A percentile compares a stretch with the other conserved stretches of the same genome.
Evolutionary conservation across 305 asterid genomes (phyloP).

Genomic region (Andrographis paniculata): DNA sequence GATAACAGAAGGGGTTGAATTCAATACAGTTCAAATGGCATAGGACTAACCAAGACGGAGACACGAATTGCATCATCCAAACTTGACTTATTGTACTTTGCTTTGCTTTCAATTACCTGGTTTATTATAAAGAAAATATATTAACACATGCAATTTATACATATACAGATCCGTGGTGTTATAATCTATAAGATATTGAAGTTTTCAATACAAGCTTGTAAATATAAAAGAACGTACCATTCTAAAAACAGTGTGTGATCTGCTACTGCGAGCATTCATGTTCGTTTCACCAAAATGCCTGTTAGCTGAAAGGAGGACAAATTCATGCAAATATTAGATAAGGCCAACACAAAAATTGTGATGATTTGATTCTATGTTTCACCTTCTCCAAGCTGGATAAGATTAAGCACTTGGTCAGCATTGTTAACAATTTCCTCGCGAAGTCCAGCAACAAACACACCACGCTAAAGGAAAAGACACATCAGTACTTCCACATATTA

Average conservation of each 20-base stretch:
- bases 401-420: constrained; percentile 82
- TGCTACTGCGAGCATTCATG: constrained; percentile 94
- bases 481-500: constrained; percentile 12
- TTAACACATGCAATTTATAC: constrained; percentile 4
- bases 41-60: constrained; percentile 81
- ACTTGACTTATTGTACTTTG: constrained; percentile 35
- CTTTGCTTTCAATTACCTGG: constrained; percentile 94
- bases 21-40: constrained; percentile 14
- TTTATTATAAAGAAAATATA: constrained; percentile 17
- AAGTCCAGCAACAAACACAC: constrained; percentile 95
- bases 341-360: constrained; percentile 3
- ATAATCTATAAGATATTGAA: constrained; percentile 10
- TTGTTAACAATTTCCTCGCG: constrained; percentile 86
- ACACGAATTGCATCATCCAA: constrained; percentile 86
- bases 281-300: constrained; percentile 98
- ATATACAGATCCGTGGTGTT: neutral
- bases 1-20: constrained; percentile 13
- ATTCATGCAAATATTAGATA: neutral
- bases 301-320: constrained; percentile 48
- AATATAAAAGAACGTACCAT: constrained; percentile 47
- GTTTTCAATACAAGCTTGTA: constrained; percentile 3
- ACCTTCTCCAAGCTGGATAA: constrained; percentile 95
- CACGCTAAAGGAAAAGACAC: constrained; percentile 52
- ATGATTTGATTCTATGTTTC: constrained; percentile 19
- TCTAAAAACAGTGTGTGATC: constrained; percentile 95